Conservation (phyloP, 2,329 filamentous ascomycete genomes). For the Alternaria sp. region DNA sequence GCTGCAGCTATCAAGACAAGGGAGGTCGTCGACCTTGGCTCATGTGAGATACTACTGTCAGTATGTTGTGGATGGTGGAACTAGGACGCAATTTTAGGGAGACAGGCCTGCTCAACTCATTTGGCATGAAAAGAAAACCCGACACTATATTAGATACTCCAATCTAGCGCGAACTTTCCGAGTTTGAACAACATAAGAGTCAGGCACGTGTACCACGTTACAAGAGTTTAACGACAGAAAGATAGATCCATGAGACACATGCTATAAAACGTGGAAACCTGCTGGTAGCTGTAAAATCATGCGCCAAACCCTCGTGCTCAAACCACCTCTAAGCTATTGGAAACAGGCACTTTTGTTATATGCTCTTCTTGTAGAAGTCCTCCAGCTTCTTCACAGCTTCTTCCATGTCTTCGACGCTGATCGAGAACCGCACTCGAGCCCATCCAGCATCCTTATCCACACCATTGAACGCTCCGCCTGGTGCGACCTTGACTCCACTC, state of each 20-base stretch:
- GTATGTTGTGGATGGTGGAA: background rate
- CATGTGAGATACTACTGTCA: background rate
- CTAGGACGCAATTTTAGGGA: background rate
- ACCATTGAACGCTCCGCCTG: conserved; percentile 32
- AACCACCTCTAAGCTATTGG: background rate
- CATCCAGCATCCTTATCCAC: conserved; percentile 43
- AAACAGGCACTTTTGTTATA: background rate
- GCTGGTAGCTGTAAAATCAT: background rate
- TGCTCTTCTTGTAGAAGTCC: conserved; percentile 18
- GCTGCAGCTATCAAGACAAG: background rate
- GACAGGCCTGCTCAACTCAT: background rate
- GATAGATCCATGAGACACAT: background rate
- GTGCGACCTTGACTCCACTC: conserved; percentile 32
- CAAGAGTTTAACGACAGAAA: background rate
- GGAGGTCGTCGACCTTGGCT: background rate
- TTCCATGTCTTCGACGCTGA: conserved; percentile 28
- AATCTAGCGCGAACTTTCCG: conserved; percentile 7
- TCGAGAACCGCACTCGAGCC: conserved; percentile 39
- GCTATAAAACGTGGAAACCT: background rate
- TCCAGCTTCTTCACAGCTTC: conserved; percentile 26
- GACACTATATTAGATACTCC: conserved; percentile 7
- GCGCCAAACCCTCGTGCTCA: background rate
- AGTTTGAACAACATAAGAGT: background rate
- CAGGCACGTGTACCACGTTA: background rate
- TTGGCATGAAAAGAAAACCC: background rate